These are phyloP conservation scores for Angomonas deanei DNA, from an alignment of 208 protist genomes.

Conservation along the genomic window DNA sequence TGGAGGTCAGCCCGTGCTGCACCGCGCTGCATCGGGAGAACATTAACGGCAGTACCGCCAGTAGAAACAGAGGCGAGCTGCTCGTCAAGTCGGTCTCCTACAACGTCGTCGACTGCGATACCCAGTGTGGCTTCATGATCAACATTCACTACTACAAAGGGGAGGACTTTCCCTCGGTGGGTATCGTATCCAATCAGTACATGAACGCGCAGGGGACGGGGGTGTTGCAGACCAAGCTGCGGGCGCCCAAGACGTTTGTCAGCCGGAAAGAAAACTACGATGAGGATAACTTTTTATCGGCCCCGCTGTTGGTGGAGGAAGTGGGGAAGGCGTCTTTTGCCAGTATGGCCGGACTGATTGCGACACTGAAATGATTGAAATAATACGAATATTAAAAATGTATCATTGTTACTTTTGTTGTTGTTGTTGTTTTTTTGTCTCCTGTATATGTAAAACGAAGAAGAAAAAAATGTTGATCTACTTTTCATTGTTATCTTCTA, in stretches of 20 bases:
- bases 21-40: neutral
- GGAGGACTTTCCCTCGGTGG: slow-evolving; percentile 30
- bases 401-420: slow-evolving; percentile 8
- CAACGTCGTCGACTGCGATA: slow-evolving; percentile 30
- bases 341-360: neutral
- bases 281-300: neutral
- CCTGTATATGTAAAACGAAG: no score
- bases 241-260: slow-evolving; percentile 15
- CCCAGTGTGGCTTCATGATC: slow-evolving; percentile 32
- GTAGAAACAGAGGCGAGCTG: neutral
- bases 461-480: no score
- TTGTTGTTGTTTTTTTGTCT: slow-evolving; percentile 6
- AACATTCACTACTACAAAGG: slow-evolving; percentile 36
- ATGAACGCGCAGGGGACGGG: slow-evolving; percentile 3
- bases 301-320: neutral
- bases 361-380: neutral
- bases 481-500: no score
- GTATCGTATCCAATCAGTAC: slow-evolving; percentile 36
- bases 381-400: neutral
- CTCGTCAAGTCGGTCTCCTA: slow-evolving; percentile 26
- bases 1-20: slow-evolving; percentile 23
- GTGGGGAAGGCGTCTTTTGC: neutral
- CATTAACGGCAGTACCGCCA: neutral
- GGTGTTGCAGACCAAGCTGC: slow-evolving; percentile 21
- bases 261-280: neutral